phyloP scores from a whole-genome alignment of 2,329 filamentous ascomycete species.

The Madurella mycetomatis region DNA sequence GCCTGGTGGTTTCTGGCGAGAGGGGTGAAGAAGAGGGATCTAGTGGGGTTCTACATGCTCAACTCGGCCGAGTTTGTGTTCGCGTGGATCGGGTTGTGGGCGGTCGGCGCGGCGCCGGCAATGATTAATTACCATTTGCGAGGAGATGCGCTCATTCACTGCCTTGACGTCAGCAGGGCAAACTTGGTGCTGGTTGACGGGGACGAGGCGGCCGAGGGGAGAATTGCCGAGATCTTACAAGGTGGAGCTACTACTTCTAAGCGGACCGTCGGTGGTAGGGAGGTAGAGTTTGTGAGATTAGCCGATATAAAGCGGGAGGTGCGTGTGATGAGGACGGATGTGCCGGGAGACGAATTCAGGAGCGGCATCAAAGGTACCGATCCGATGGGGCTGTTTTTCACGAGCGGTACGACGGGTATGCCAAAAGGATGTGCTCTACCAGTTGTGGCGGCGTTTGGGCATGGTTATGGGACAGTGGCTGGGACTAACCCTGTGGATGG shows the following conservation, averaged over 20 bases:
- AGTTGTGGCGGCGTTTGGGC: slow-evolving; percentile 37
- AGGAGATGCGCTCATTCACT: slow-evolving; percentile 61
- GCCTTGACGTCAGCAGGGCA: slow-evolving; percentile 54
- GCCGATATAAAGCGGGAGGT: slow-evolving; percentile 43
- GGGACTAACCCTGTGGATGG: slow-evolving; percentile 28
- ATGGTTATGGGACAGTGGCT: slow-evolving; percentile 25
- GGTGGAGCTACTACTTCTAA: slow-evolving; percentile 7
- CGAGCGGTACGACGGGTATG: slow-evolving; percentile 70
- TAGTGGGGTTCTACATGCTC: slow-evolving; percentile 62
- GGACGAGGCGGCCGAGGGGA: slow-evolving; percentile 46
- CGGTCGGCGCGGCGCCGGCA: slow-evolving; percentile 64
- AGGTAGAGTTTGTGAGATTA: slow-evolving; percentile 54
- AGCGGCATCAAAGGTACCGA: slow-evolving; percentile 46
- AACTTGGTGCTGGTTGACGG: slow-evolving; percentile 57
- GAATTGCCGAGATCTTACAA: slow-evolving; percentile 53
- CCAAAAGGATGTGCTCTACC: slow-evolving; percentile 67
- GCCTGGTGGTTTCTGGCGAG: slow-evolving; percentile 57
- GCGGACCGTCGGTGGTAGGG: slow-evolving; percentile 28
- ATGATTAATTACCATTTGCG: slow-evolving; percentile 68
- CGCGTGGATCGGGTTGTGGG: slow-evolving; percentile 59
- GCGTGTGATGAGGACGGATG: slow-evolving; percentile 41
- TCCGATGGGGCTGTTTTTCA: slow-evolving; percentile 66
- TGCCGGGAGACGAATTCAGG: slow-evolving; percentile 54
- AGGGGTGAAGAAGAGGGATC: slow-evolving; percentile 54
- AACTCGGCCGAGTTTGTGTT: slow-evolving; percentile 66